phyloP scores from a whole-genome alignment of 2,329 filamentous ascomycete genomes.

The Ilyonectria mors-panacis region DNA sequence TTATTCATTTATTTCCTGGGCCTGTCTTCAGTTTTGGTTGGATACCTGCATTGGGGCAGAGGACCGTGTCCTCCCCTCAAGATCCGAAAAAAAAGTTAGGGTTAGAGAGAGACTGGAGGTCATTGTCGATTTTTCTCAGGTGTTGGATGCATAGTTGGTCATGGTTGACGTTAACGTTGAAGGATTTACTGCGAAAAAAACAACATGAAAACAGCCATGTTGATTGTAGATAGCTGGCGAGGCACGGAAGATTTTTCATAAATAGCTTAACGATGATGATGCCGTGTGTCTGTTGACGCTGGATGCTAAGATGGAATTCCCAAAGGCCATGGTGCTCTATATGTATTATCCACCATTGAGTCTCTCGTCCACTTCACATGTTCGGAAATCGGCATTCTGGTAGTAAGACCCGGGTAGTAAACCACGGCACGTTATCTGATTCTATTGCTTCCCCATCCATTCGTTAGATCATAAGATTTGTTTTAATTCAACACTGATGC shows the following conservation, averaged over 20 bases:
- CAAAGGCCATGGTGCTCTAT: conserved; percentile 12
- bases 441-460: neutral
- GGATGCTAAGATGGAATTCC: conserved; percentile 3
- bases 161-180: conserved; percentile 18
- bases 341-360: neutral
- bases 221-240: conserved; percentile 19
- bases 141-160: conserved; percentile 20
- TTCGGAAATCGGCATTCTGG: neutral
- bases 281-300: conserved; percentile 31
- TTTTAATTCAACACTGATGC: neutral
- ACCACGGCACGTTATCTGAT: neutral
- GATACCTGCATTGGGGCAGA: conserved; percentile 4
- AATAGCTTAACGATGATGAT: conserved; percentile 27
- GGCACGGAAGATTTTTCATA: conserved; percentile 29
- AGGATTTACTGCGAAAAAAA: conserved; percentile 18
- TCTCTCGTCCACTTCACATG: neutral
- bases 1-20: conserved; percentile 26
- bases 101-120: conserved; percentile 22
- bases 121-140: conserved; percentile 28
- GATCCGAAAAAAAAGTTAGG: conserved; percentile 18
- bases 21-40: neutral
- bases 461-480: neutral
- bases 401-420: no score
- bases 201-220: conserved; percentile 42
- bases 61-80: neutral